Percentiles rank a stretch among this genome's conserved stretches.
Conservation (phyloP, 2,329 filamentous ascomycete species). For the Fusarium pseudoanthophilum region DNA sequence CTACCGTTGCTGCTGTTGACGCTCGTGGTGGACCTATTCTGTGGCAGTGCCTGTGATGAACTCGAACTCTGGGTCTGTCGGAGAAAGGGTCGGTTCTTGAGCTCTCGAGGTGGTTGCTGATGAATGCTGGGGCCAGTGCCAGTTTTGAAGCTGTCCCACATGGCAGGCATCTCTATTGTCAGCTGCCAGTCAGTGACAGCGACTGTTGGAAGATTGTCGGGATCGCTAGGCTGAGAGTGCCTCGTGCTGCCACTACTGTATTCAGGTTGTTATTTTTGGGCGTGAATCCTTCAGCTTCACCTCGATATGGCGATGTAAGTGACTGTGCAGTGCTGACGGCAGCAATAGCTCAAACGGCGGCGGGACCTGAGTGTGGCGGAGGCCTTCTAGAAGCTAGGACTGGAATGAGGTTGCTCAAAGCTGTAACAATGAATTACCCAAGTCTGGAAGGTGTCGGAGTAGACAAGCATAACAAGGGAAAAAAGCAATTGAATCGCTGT, state of each 20-base stretch:
- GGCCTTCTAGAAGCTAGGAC: conserved; percentile 21
- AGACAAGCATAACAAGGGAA: conserved; percentile 1
- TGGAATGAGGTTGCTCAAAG: neutral
- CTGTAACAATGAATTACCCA: conserved; percentile 2
- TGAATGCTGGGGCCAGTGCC: conserved; percentile 35
- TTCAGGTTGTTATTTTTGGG: conserved; percentile 38
- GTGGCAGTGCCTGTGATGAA: conserved; percentile 20
- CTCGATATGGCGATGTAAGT: conserved; percentile 13
- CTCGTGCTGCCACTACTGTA: conserved; percentile 28
- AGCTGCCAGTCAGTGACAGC: conserved; percentile 12
- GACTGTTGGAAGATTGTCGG: conserved; percentile 13
- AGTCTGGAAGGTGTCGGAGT: neutral
- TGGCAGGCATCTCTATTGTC: conserved; percentile 40
- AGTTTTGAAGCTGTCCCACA: conserved; percentile 44
- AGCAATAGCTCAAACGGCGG: conserved; percentile 14
- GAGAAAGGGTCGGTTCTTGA: conserved; percentile 45
- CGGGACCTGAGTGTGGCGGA: conserved; percentile 19
- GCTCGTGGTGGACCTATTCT: conserved; percentile 28
- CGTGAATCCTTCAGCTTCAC: conserved; percentile 20
- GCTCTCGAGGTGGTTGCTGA: conserved; percentile 40
- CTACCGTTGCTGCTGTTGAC: conserved; percentile 24
- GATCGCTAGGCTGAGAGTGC: conserved; percentile 13
- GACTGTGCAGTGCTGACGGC: conserved; percentile 33
- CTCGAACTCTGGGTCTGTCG: conserved; percentile 26
- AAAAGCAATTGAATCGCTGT: conserved; percentile 9